Evolutionary conservation across 441 rosid species (phyloP).

Genomic region (Sinapis alba): DNA sequence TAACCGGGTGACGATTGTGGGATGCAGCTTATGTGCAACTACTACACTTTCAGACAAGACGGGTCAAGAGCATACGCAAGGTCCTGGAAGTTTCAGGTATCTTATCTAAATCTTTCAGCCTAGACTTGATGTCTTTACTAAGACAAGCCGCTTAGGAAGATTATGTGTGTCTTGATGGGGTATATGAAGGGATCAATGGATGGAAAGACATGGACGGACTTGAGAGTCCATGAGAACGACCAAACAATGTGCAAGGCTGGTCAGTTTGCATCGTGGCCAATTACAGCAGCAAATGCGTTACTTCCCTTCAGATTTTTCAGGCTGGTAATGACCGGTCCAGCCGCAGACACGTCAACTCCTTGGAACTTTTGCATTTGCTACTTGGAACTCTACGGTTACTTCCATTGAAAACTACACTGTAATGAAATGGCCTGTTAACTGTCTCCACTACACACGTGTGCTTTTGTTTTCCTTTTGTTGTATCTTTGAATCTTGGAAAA

Average conservation of each 20-base stretch:
- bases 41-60: slow-evolving; percentile 89
- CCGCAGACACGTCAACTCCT: slow-evolving; percentile 68
- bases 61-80: slow-evolving; percentile 82
- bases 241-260: slow-evolving; percentile 82
- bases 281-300: slow-evolving; percentile 69
- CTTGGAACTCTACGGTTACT: slow-evolving; percentile 91
- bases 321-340: slow-evolving; percentile 69
- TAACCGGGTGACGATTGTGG: slow-evolving; percentile 9
- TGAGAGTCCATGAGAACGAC: slow-evolving; percentile 78
- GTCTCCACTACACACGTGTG: not conserved
- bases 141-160: slow-evolving; percentile 17
- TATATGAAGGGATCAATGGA: slow-evolving; percentile 77
- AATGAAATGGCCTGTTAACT: slow-evolving; percentile 9
- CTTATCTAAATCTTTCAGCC: not conserved
- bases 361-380: slow-evolving; percentile 92
- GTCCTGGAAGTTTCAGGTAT: slow-evolving; percentile 92
- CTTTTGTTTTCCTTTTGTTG: not conserved
- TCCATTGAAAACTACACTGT: slow-evolving; percentile 45
- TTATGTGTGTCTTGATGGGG: not conserved
- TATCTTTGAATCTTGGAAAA: slow-evolving; percentile 4
- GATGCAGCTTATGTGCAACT: slow-evolving; percentile 96
- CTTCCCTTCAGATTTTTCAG: slow-evolving; percentile 87
- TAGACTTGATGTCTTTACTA: not conserved
- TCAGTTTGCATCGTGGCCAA: slow-evolving; percentile 89
- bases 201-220: slow-evolving; percentile 71